Evolutionary conservation across 306 rosid species (phyloP).

Genomic region (Acmispon strigosus): DNA sequence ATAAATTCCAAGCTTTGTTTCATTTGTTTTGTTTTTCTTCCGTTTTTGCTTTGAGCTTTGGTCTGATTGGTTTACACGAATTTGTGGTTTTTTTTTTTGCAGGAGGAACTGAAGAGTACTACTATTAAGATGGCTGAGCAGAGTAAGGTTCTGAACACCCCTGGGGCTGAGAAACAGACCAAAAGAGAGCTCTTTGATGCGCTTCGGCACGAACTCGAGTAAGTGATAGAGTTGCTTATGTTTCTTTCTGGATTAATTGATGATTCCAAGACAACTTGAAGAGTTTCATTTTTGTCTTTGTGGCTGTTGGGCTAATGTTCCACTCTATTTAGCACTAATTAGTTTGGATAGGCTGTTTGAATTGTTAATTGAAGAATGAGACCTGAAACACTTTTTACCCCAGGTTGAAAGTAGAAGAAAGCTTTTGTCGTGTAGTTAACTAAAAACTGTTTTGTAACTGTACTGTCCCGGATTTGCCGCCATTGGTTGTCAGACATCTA

Average conservation of each 20-base stretch:
- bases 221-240: slow-evolving; percentile 19
- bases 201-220: slow-evolving; percentile 85
- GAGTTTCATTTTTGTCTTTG: background rate
- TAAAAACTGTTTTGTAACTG: background rate
- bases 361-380: background rate
- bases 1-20: background rate
- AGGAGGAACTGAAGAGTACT: slow-evolving; percentile 88
- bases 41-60: background rate
- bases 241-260: background rate
- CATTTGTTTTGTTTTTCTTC: background rate
- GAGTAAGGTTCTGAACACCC: slow-evolving; percentile 87
- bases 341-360: background rate
- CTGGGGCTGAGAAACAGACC: slow-evolving; percentile 95
- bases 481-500: no score
- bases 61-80: background rate
- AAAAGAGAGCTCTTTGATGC: slow-evolving; percentile 91
- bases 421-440: background rate
- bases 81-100: background rate
- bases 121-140: slow-evolving; percentile 93
- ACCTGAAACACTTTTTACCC: background rate
- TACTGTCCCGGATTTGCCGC: no score
- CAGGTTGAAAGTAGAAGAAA: background rate
- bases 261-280: background rate
- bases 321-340: background rate
- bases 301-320: background rate